phyloP scores from a whole-genome alignment of 2,329 filamentous ascomycete genomes.

The Pseudogymnoascus destructans region DNA sequence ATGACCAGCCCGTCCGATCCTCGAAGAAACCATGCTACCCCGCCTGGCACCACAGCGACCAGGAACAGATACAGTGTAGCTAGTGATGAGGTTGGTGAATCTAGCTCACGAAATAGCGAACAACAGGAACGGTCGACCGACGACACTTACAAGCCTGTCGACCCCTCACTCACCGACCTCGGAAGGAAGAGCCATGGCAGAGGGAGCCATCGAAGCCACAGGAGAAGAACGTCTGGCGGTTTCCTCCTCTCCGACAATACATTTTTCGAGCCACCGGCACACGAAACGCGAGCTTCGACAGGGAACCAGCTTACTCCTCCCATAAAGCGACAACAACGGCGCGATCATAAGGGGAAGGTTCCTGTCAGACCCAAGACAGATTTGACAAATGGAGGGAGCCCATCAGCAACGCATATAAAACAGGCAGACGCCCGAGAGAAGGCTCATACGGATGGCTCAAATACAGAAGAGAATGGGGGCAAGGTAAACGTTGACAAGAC shows the following conservation, averaged over 20 bases:
- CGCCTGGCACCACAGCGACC: not conserved
- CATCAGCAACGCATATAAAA: conserved; percentile 19
- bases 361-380: conserved; percentile 17
- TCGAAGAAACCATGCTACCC: conserved; percentile 5
- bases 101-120: conserved; percentile 1
- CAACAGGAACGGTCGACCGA: not conserved
- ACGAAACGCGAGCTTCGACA: not conserved
- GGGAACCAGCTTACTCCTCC: conserved; percentile 10
- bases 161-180: not conserved
- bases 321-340: conserved; percentile 15
- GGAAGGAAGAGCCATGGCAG: conserved; percentile 15
- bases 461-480: conserved; percentile 7
- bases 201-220: conserved; percentile 21
- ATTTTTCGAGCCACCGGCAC: conserved; percentile 16
- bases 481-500: conserved; percentile 10
- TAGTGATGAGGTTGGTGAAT: not conserved
- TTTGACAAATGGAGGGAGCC: conserved; percentile 19
- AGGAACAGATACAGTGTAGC: not conserved
- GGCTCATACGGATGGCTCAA: not conserved
- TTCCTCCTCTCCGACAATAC: conserved; percentile 22
- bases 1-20: conserved; percentile 4
- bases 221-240: conserved; percentile 21
- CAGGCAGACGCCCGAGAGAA: conserved; percentile 11
- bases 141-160: not conserved
- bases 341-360: conserved; percentile 21